A percentile compares a stretch with the other conserved stretches of the same genome.
Conservation (phyloP, 1,284 basidiomycete species). For the Agaricales sp. region DNA sequence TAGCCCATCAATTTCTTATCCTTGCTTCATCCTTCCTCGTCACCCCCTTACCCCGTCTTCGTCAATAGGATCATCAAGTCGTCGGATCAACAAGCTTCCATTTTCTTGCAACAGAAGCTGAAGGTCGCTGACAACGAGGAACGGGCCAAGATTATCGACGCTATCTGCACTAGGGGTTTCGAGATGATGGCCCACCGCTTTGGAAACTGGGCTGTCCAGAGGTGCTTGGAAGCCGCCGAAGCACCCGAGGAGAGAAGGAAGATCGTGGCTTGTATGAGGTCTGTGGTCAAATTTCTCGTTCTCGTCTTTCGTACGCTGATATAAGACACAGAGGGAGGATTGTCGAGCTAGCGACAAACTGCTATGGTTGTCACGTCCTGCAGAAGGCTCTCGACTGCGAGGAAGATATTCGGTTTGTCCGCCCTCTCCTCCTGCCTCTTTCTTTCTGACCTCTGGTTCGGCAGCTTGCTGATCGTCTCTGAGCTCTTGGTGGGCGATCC, state of each 20-base stretch:
- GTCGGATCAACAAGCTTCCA: slow-evolving; percentile 81
- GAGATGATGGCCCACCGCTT: slow-evolving; percentile 87
- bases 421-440: background rate
- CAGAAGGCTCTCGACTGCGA: slow-evolving; percentile 85
- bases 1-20: slow-evolving; percentile 81
- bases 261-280: slow-evolving; percentile 77
- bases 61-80: slow-evolving; percentile 76
- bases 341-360: slow-evolving; percentile 76
- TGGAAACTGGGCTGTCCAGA: slow-evolving; percentile 80
- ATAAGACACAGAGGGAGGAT: slow-evolving; percentile 48
- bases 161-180: slow-evolving; percentile 68
- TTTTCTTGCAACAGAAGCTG: slow-evolving; percentile 78
- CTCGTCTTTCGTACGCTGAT: slow-evolving; percentile 1
- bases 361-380: slow-evolving; percentile 78
- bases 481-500: slow-evolving; percentile 73
- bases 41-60: slow-evolving; percentile 70
- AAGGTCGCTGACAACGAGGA: slow-evolving; percentile 75
- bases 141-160: slow-evolving; percentile 70
- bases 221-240: slow-evolving; percentile 68
- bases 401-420: slow-evolving; percentile 55
- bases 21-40: slow-evolving; percentile 69
- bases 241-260: slow-evolving; percentile 63
- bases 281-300: slow-evolving; percentile 9
- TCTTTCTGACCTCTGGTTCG: background rate
- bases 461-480: slow-evolving; percentile 63